These are phyloP conservation scores for Pseudogymnoascus verrucosus DNA, from an alignment of 2,329 filamentous ascomycete genomes.

Conservation along the genomic window DNA sequence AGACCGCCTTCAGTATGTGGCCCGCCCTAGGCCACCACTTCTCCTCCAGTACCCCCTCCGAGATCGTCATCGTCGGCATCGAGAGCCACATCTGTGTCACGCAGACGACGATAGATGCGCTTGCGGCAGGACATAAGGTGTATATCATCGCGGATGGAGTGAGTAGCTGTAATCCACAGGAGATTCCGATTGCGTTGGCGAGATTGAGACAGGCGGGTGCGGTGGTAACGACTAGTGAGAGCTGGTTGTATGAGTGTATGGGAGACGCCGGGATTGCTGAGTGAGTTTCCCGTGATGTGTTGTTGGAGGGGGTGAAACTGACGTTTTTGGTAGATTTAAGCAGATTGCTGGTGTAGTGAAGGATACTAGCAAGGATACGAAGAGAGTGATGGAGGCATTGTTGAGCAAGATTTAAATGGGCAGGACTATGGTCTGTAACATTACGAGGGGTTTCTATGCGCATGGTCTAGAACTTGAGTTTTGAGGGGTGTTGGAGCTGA, in stretches of 20 bases:
- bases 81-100: constrained; percentile 92
- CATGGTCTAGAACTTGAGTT: neutral
- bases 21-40: constrained; percentile 50
- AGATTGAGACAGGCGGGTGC: constrained; percentile 69
- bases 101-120: constrained; percentile 79
- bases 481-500: neutral
- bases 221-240: constrained; percentile 78
- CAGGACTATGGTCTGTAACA: neutral
- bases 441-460: neutral
- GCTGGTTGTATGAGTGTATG: constrained; percentile 81
- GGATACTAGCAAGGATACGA: constrained; percentile 64
- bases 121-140: constrained; percentile 67
- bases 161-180: constrained; percentile 75
- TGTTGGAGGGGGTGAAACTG: constrained; percentile 10
- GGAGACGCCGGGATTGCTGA: constrained; percentile 67
- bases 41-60: constrained; percentile 33
- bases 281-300: constrained; percentile 24
- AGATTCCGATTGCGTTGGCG: constrained; percentile 71
- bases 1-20: constrained; percentile 85
- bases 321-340: constrained; percentile 47
- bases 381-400: constrained; percentile 56
- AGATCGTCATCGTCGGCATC: constrained; percentile 79
- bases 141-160: constrained; percentile 87
- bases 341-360: constrained; percentile 69
- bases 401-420: constrained; percentile 55